Conservation (phyloP, 345 rosid species). For the Laguncularia racemosa region DNA sequence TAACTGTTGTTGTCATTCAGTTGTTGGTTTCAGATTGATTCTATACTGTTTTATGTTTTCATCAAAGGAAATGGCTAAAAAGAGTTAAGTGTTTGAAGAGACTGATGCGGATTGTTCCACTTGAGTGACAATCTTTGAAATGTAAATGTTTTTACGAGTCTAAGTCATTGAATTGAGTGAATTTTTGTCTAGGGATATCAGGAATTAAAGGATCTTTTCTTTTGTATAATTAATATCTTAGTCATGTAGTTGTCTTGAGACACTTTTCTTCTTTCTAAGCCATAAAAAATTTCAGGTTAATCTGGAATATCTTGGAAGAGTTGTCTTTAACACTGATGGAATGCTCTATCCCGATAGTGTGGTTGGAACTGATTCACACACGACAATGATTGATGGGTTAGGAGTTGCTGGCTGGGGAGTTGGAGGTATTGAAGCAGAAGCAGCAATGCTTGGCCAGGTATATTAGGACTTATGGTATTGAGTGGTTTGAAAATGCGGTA, state of each 20-base stretch:
- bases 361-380: slow-evolving; percentile 98
- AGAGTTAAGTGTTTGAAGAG: no score
- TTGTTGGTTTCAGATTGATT: no score
- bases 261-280: background rate
- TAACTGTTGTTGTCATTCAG: background rate
- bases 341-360: slow-evolving; percentile 91
- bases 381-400: slow-evolving; percentile 98
- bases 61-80: no score
- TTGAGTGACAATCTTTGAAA: no score
- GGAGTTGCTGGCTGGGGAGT: slow-evolving; percentile 99
- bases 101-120: no score
- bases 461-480: background rate
- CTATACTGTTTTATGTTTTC: no score
- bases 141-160: no score
- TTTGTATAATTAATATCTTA: background rate
- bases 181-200: no score
- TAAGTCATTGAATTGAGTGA: no score
- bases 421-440: slow-evolving; percentile 99
- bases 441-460: slow-evolving; percentile 99
- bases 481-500: background rate
- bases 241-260: no score
- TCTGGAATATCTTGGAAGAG: slow-evolving; percentile 93
- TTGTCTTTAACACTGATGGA: slow-evolving; percentile 82
- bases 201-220: background rate
- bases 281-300: slow-evolving; percentile 60